Base-by-base conservation (phyloP, 352 stramenopile species). In the Globisporangium recalcitrans region DNA sequence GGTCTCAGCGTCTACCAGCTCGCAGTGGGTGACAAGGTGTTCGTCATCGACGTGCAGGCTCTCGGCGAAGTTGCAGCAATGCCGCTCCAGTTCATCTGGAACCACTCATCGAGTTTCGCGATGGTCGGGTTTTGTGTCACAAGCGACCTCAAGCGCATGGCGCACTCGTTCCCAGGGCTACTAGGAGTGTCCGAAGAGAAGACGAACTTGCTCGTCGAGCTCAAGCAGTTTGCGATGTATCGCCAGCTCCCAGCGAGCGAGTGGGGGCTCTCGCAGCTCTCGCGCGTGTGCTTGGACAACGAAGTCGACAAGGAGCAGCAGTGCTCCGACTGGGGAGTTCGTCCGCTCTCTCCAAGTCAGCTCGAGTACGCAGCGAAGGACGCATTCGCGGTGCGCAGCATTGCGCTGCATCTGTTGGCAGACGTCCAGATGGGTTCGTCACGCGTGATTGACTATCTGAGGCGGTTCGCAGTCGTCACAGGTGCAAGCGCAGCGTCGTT, bases 1-100 rank as follows among this genome's bases (percentile, higher is more conserved):
- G 73, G 79, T 3, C 54, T 86, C 26, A 90, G 78, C 57, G 57
- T 85, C 21, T 87, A 84, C 32, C 76, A 87, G 44, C 68, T 90
- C 32, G 68, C 73, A 0, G 51, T 90, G 4, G 64, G 62, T 19
- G 57, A 69, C n/a, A 44, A 63, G 11, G 71, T 85, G 8, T 87
- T 79, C 24, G 70, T 90, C 9, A 53, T 90, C n/a, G 80, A 88
- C 40, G 80, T 87, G 24, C 77, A 84, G 57, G 54, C 72, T 14
- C 73, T 90, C 34, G 74, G 74, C 16, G 29, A 27, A 3, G 56
- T 42, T 22, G 80, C 80, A 10, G 67, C 66, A 42, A 53, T 52
- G 1, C 80, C 76, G 3, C 62, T 89, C 6, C 46, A 42, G 34
- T 71, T 72, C 21, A 74, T 87, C 24, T 87, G 74, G 72, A 69